Percentiles rank a stretch among this genome's conserved stretches.
Conservation (phyloP, 208 protist genomes). For the Acanthamoeba royreba region DNA sequence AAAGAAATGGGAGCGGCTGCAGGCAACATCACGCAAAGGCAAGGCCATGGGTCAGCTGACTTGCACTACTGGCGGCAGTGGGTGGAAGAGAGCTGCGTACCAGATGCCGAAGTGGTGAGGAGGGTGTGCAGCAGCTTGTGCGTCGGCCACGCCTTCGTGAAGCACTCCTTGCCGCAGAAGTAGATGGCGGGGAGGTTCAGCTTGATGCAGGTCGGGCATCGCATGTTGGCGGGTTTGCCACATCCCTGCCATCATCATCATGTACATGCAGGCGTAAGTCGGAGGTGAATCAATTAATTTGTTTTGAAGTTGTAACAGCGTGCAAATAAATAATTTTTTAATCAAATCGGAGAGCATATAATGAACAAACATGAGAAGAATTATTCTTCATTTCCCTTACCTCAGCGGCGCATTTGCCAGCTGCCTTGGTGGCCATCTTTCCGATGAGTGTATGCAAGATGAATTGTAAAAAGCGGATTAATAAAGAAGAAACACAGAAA, state of each 20-base stretch:
- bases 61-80: too few species aligned
- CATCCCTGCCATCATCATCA: too few species aligned
- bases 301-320: too few species aligned
- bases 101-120: neutral
- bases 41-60: too few species aligned
- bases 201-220: conserved; percentile 65
- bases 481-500: neutral
- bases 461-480: neutral
- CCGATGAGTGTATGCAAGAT: too few species aligned
- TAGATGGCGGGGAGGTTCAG: conserved; percentile 10
- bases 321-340: too few species aligned
- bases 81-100: neutral
- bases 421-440: neutral
- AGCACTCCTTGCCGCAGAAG: conserved; percentile 63
- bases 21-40: neutral
- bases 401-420: neutral
- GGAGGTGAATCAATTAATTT: too few species aligned
- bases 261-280: too few species aligned
- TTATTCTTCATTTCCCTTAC: too few species aligned
- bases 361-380: neutral
- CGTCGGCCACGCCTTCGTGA: conserved; percentile 54
- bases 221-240: conserved; percentile 48
- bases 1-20: neutral
- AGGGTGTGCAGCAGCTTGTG: conserved; percentile 64
- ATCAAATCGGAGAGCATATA: neutral